A percentile compares a stretch with the other conserved stretches of the same genome.
Conservation (phyloP, 2,329 filamentous ascomycete species). For the Pyrenophora graminea region DNA sequence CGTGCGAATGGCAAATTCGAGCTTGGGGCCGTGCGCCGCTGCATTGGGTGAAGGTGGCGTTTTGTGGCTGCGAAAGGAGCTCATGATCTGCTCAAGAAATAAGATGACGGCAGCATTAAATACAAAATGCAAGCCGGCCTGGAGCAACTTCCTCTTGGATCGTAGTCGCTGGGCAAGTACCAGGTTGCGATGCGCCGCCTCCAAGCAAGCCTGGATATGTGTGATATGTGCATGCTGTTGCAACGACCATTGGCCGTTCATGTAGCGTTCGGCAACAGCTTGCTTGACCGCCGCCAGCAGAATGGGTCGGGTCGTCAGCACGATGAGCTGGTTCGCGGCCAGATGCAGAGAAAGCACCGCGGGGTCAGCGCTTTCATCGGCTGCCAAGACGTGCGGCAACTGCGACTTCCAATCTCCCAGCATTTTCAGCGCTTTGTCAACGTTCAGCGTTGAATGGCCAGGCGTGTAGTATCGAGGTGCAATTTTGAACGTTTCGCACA, state of each 20-base stretch:
- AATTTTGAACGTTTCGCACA: constrained; percentile 33
- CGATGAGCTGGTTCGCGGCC: constrained; percentile 30
- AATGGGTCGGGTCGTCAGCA: constrained; percentile 31
- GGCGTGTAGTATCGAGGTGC: constrained; percentile 19
- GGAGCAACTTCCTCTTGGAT: constrained; percentile 21
- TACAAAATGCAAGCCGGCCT: constrained; percentile 32
- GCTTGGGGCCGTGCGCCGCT: constrained; percentile 9
- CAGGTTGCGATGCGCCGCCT: constrained; percentile 29
- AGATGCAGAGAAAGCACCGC: constrained; percentile 31
- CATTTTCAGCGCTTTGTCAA: constrained; percentile 27
- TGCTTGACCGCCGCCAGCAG: constrained; percentile 32
- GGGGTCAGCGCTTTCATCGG: constrained; percentile 18
- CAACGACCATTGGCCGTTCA: constrained; percentile 15
- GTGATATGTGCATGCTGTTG: constrained; percentile 16
- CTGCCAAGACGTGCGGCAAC: constrained; percentile 21
- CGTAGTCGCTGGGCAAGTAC: constrained; percentile 20
- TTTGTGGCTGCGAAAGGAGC: not conserved
- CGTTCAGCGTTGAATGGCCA: constrained; percentile 9
- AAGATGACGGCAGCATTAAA: constrained; percentile 36
- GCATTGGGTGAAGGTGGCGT: not conserved
- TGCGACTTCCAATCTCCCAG: constrained; percentile 26
- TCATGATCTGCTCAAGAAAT: constrained; percentile 28
- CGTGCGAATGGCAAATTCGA: constrained; percentile 28
- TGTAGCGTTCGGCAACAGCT: constrained; percentile 25
- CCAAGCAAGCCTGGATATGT: constrained; percentile 20